Base-by-base conservation (phyloP, 2,329 filamentous ascomycete species). In the Cordyceps pruinosa region DNA sequence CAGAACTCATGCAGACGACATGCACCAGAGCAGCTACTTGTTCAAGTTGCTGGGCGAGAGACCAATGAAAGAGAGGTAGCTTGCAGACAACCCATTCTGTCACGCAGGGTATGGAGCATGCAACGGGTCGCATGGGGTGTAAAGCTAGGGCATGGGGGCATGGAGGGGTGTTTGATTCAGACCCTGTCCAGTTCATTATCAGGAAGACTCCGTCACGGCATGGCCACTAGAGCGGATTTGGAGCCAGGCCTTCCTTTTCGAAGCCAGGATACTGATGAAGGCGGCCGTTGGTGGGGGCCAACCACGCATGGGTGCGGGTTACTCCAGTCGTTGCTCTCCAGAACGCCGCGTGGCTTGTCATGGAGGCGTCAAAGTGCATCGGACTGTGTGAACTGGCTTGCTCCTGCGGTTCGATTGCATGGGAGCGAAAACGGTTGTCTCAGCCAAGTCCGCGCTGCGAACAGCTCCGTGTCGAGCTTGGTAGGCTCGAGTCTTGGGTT, bases 271-370 rank as follows among this genome's bases (percentile, higher is more conserved):
- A 47, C 45, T 42, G 56, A 58, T 54, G 26, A 58, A 44, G 49
- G 56, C 49, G 34, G 49, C 50, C 49, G 42, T 58, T 53, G 56
- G 56, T 58, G 56, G 56, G 56, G 56, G 56, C 56, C 56, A 48
- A 49, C 56, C 42, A 54, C 15, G 39, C 44, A 58, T 53, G 56
- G 56, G 44, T 57, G 48, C 56, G 44, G 49, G 49, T 54, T 48
- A 13, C 46, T 57, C 54, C 45, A 50, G 46, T 57, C 12, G 45
- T 44, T 49, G 19, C 30, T 56, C 35, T 47, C 21, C n/a, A 56
- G 37, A 44, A 44, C 10, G 28, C 35, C 21, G 45, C 47, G 34
- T 57, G 39, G 45, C 46, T 37, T 46, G 37, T 28, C 54, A 57
- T 50, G 54, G 35, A 57, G 45, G 23, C 46, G 49, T 50, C 46